A percentile compares a stretch with the other conserved stretches of the same genome.
Conservation (phyloP, 1,139 yeast genomes). For the Nakaseomyces kungkrabaensis region DNA sequence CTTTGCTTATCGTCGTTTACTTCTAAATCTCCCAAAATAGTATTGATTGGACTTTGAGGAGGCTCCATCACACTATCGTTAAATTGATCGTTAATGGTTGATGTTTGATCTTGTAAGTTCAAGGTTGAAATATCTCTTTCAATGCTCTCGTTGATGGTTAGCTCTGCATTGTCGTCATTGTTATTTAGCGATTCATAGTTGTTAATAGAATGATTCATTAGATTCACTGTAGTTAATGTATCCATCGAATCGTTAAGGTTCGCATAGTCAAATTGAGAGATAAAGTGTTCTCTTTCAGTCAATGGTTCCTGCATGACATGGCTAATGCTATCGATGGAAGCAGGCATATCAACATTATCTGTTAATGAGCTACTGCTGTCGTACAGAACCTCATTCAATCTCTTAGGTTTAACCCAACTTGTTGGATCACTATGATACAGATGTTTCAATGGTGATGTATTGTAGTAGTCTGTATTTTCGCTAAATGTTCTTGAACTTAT, state of each 20-base stretch:
- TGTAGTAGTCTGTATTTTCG: conserved; percentile 25
- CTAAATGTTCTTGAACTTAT: conserved; percentile 17
- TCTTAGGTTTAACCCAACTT: conserved; percentile 13
- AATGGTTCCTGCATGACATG: neutral
- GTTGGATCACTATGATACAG: conserved; percentile 18
- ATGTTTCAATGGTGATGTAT: conserved; percentile 25
- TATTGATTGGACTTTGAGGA: neutral
- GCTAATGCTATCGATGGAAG: neutral
- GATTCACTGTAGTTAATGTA: conserved; percentile 4
- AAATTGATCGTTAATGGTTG: neutral
- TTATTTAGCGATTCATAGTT: neutral
- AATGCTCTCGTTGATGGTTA: neutral
- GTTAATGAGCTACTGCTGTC: neutral
- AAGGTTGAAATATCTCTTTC: neutral
- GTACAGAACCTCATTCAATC: conserved; percentile 13
- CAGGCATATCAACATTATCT: neutral
- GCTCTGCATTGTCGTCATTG: neutral
- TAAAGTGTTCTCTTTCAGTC: conserved; percentile 7
- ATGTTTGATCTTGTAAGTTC: neutral
- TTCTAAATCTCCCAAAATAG: conserved; percentile 1
- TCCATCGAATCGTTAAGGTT: conserved; percentile 5
- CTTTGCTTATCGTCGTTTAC: conserved; percentile 13
- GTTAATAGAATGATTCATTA: conserved; percentile 5
- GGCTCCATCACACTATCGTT: neutral
- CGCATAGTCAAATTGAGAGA: conserved; percentile 6